Percentiles rank a stretch among this genome's conserved stretches.
phyloP scores from a whole-genome alignment of 2,329 filamentous ascomycete genomes.

The Exserohilum turcica region DNA sequence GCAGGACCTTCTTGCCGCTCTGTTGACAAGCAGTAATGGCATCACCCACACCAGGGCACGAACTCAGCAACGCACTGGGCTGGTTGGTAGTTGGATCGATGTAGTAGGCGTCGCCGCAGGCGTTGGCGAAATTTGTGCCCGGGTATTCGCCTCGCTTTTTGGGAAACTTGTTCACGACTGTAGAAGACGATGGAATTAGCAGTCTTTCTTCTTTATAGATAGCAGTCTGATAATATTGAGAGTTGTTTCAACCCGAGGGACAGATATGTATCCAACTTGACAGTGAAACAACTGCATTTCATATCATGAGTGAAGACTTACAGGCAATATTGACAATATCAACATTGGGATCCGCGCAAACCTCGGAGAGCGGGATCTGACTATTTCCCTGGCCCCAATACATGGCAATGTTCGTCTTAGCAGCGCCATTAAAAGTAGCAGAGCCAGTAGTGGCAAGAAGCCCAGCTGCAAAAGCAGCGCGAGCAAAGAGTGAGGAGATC shows the following conservation, averaged over 20 bases:
- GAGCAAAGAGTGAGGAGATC: conserved; percentile 38
- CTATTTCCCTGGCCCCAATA: conserved; percentile 62
- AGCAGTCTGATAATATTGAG: neutral
- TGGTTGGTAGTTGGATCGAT: conserved; percentile 28
- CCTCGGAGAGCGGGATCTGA: conserved; percentile 56
- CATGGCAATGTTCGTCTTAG: conserved; percentile 57
- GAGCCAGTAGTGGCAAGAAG: conserved; percentile 44
- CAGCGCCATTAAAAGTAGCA: conserved; percentile 49
- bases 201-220: neutral
- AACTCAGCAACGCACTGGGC: conserved; percentile 4
- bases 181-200: neutral
- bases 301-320: neutral
- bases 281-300: neutral
- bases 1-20: conserved; percentile 45
- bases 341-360: conserved; percentile 57
- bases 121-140: conserved; percentile 61
- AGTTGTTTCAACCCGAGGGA: neutral
- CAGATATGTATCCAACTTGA: no score
- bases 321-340: conserved; percentile 63
- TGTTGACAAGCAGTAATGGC: conserved; percentile 41
- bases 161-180: conserved; percentile 59
- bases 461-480: conserved; percentile 44
- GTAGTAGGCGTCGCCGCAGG: conserved; percentile 51
- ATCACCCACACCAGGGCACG: conserved; percentile 40
- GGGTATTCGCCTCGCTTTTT: conserved; percentile 55